Evolutionary conservation across 78 protist species (phyloP), one percentile per base, ranked within the genome.

Genomic region (Cyanophora paradoxa): DNA sequence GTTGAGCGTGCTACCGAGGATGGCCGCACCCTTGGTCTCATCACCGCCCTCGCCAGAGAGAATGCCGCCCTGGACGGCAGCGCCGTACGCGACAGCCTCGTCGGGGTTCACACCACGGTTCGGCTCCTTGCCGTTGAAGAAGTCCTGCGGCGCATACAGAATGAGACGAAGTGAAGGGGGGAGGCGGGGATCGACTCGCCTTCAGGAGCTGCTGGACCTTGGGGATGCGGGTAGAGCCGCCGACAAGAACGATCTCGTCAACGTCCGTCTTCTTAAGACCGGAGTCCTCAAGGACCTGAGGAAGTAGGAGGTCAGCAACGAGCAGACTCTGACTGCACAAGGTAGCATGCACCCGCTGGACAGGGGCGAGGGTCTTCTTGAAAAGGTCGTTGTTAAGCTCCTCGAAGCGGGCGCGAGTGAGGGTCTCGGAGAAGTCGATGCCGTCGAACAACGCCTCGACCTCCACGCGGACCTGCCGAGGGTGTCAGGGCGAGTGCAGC

Each of bases 61-160:
- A 37, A 94, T 82, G n/a, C 92, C 97, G n/a, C 94, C 99, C 85
- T 98, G 99, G 10, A 96, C 94, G 44, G 99, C 99, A 0, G 99
- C 99, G 48, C 86, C 82, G 65, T 81, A 88, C 46, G 99, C 99
- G 0, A 97, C 98, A 40, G 99, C 99, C 86, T 96, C 99, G 64
- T 98, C 99, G 78, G 99, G 99, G 88, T 96, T 92, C 86, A 96
- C 88, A 48, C 97, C 95, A 67, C 78, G 78, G 83, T 85, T 92
- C 37, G 91, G 98, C 80, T 98, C 98, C 89, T 92, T 93, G 40
- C 99, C 99, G 82, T 94, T 83, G 91, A 98, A 97, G 81, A 85
- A 93, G 78, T 96, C 97, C 81, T 84, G 80, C 59, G 95, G 69
- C n/a, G n/a, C n/a, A n/a, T n/a, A n/a, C n/a, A n/a, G n/a, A n/a